phyloP scores from a whole-genome alignment of 106 monocot species.

The Allium cepa region DNA sequence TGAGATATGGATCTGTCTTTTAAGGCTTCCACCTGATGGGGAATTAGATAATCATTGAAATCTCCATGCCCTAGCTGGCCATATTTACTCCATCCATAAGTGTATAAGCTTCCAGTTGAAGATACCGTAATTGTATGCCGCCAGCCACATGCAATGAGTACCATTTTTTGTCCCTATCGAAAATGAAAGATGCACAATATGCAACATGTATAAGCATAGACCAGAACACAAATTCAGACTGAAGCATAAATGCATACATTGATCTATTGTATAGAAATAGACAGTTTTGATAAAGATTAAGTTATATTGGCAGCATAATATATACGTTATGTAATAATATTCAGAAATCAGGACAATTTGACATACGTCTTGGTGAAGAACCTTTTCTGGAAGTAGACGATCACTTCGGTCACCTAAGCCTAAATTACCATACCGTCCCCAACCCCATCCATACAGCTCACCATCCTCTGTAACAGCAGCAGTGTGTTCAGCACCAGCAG shows the following conservation, averaged over 20 bases:
- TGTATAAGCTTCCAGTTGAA: slow-evolving; percentile 63
- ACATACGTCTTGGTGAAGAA: slow-evolving; percentile 56
- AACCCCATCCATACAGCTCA: slow-evolving; percentile 96
- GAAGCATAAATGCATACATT: no score
- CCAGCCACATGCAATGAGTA: slow-evolving; percentile 93
- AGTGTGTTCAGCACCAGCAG: slow-evolving; percentile 97
- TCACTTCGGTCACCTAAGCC: slow-evolving; percentile 89
- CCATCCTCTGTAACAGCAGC: slow-evolving; percentile 95
- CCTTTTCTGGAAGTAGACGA: slow-evolving; percentile 79
- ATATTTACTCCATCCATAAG: slow-evolving; percentile 99
- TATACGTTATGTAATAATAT: no score
- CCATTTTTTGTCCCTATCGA: slow-evolving; percentile 46
- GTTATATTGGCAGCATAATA: no score
- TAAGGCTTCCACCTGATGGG: slow-evolving; percentile 61
- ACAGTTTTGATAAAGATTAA: no score
- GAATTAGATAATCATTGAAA: slow-evolving; percentile 88
- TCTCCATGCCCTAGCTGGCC: slow-evolving; percentile 98
- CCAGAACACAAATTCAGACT: no score
- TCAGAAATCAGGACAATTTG: not conserved
- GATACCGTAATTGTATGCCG: slow-evolving; percentile 95
- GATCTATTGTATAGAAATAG: no score
- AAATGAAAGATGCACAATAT: not conserved
- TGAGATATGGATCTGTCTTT: slow-evolving; percentile 59
- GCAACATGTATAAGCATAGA: not conserved
- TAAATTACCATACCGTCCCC: slow-evolving; percentile 98